Base-by-base conservation (phyloP, 2,329 filamentous ascomycete species). In the Pseudocercospora fijiensis region DNA sequence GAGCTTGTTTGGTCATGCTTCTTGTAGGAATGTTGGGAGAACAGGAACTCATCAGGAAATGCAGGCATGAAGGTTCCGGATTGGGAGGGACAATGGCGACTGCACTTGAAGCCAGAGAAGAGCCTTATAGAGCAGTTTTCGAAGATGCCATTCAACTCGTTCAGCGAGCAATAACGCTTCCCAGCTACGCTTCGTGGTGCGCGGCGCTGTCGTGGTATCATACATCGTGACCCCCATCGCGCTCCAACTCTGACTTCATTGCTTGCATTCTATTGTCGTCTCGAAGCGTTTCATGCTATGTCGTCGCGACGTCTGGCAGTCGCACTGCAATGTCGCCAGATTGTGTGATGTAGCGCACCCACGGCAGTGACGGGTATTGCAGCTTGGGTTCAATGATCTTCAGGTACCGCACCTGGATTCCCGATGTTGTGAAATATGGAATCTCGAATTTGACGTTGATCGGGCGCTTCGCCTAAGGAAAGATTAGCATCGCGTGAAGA, bases 391-490 rank as follows among this genome's bases (percentile, higher is more conserved):
- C 95, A 68, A 96, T 98, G 75, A 99, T 99, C 85, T 99, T 99
- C 78, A 99, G 80, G 78, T 99, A 99, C 74, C 95, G 87, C 73
- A 99, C 95, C 79, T 99, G 96, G 71, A 99, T 99, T 69, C 95
- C 95, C 80, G 91, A 96, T 2, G 96, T 99, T n/a, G 95, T 99
- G 77, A 99, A 99, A 80, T 99, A 99, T n/a, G 95, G 95, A 75
- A 99, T 99, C 82, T 99, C 95, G 77, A 99, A 99, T 82, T 99
- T 99, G 81, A 99, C 95, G 78, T 93, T 94, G 74, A 99, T 99
- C 0, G 95, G 95, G 71, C 95, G 84, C 84, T 98, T 99, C 20
- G 91, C 52, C 52, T 56, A 20, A 4, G 8, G 1, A 18, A 10
- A 33, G n/a, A 27, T 56, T 24, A 56, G 52, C 13, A 26, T 5